Evolutionary conservation across 139 green algal genomes (phyloP).

Genomic region (Chlorella sp.): DNA sequence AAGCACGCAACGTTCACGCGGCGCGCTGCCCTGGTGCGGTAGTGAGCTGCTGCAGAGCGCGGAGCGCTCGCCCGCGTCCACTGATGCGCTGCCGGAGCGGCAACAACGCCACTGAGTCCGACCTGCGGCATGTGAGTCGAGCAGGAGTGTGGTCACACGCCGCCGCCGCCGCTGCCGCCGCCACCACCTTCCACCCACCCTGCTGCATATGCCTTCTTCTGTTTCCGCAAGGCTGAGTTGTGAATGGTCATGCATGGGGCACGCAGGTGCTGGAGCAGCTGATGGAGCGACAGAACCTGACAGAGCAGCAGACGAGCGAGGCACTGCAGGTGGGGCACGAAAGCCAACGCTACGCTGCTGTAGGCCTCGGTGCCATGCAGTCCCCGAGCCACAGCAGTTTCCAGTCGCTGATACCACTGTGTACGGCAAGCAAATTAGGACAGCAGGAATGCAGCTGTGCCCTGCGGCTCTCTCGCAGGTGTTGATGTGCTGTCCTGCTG

Average conservation of each 20-base stretch:
- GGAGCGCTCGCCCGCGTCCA: background rate
- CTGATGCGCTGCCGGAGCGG: background rate
- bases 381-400: too few relatives aligned
- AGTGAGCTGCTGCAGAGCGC: background rate
- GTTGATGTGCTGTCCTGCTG: too few relatives aligned
- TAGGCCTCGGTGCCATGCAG: too few relatives aligned
- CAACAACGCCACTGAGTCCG: background rate
- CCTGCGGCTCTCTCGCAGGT: too few relatives aligned
- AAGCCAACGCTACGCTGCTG: too few relatives aligned
- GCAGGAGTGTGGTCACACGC: background rate
- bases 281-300: conserved; percentile 73
- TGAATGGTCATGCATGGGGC: too few relatives aligned
- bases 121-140: conserved; percentile 11
- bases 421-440: too few relatives aligned
- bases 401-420: too few relatives aligned
- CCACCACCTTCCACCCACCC: too few relatives aligned
- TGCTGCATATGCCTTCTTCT: too few relatives aligned
- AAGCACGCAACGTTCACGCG: background rate
- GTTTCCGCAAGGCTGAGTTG: too few relatives aligned
- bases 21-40: background rate
- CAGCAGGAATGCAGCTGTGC: too few relatives aligned
- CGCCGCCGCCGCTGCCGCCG: background rate
- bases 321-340: conserved; percentile 21
- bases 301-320: conserved; percentile 55
- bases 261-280: conserved; percentile 80